These are phyloP conservation scores for Boletus vinaceobasis DNA, from an alignment of 768 basidiomycete species.

Conservation along the genomic window DNA sequence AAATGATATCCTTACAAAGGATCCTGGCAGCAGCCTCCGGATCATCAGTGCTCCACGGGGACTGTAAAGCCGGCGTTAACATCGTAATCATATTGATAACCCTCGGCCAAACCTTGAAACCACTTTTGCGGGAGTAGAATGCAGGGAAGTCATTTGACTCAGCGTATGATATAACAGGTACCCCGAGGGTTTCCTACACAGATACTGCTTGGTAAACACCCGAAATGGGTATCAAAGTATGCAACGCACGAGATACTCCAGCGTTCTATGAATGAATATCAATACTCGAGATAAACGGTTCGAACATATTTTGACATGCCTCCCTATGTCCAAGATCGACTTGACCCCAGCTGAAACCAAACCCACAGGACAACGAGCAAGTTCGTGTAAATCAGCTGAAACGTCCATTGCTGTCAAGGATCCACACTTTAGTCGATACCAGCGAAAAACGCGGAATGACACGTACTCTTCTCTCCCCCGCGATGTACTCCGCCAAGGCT, in stretches of 20 bases:
- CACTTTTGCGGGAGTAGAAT: conserved; percentile 84
- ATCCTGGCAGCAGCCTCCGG: conserved; percentile 68
- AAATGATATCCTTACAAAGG: conserved; percentile 52
- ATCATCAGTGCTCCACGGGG: conserved; percentile 71
- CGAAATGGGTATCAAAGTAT: not conserved
- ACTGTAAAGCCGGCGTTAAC: conserved; percentile 40
- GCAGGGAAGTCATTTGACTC: conserved; percentile 84
- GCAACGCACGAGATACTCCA: conserved; percentile 67
- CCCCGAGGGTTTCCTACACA: conserved; percentile 86
- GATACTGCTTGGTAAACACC: not conserved
- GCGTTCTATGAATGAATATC: conserved; percentile 47
- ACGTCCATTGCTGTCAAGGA: conserved; percentile 81
- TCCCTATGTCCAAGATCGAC: conserved; percentile 90
- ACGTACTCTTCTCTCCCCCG: conserved; percentile 63
- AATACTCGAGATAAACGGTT: not conserved
- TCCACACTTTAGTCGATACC: not conserved
- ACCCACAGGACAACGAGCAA: conserved; percentile 85
- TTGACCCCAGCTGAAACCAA: conserved; percentile 93
- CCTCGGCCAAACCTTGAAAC: conserved; percentile 51
- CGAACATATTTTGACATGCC: conserved; percentile 34
- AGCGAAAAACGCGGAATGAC: not conserved
- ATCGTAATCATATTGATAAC: not conserved
- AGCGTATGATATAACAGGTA: conserved; percentile 82
- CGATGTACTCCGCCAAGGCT: conserved; percentile 85
- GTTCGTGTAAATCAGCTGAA: conserved; percentile 89